Evolutionary conservation across 2,329 filamentous ascomycete genomes (phyloP), one percentile per base, ranked within the genome.

Genomic region (Trichoderma sp.): DNA sequence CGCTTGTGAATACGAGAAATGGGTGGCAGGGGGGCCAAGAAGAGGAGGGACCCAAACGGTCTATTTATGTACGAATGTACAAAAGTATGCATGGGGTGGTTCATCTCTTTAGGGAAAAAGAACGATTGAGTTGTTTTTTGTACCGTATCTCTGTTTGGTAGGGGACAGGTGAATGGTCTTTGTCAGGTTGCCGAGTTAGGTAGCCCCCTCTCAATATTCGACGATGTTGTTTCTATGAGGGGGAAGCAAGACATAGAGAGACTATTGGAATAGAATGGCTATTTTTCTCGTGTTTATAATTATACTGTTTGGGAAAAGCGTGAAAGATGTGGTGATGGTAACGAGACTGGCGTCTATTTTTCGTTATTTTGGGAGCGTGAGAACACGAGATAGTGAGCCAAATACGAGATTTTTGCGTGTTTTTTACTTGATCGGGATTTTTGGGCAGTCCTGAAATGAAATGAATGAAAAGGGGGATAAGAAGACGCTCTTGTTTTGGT

Each of bases 1-100:
- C 64, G 64, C 64, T 67, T 67, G 64, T 67, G 64, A 67, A 67
- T 67, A 67, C 64, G 64, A 67, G 64, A 67, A 67, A 67, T 67
- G 43, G 51, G 51, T 43, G 64, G 64, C 64, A 67, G 64, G 64
- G 64, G 64, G 47, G 28, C 28, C 36, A 21, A 21, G n/a, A 12
- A 18, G 62, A 39, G 43, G 30, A 11, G 36, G 43, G 30, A 11
- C 26, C 56, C 18, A 32, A 60, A 60, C 14, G 30, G 53, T 66
- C 63, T 66, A 66, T 56, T 66, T 56, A 66, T 66, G 63, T 66
- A 66, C 21, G 51, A 30, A 12, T 24, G 51, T 66, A 66, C 63
- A 53, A 30, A 18, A 64, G 28, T 18, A 47, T 53, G 62, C 43
- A 65, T 53, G 28, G 62, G 62, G 43, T n/a, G 43, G 43, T 51